These are phyloP conservation scores for Alternaria sp. DNA, from an alignment of 2,329 filamentous ascomycete species.

Conservation along the genomic window DNA sequence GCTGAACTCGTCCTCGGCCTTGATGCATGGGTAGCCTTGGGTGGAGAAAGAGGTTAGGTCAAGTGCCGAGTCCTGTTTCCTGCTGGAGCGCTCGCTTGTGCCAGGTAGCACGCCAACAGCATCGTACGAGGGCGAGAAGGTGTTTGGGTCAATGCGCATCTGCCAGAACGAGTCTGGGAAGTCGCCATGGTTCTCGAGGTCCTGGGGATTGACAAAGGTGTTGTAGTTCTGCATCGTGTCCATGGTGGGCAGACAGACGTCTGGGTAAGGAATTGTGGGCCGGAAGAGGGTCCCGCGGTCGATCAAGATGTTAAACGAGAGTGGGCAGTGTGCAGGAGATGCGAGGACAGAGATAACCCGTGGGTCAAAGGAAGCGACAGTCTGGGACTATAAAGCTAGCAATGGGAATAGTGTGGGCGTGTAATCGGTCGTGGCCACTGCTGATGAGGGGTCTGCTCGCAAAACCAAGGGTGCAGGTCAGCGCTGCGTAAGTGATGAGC, in stretches of 20 bases:
- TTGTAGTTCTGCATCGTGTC: constrained; percentile 27
- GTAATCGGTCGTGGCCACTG: constrained; percentile 18
- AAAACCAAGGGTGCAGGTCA: constrained; percentile 19
- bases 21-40: constrained; percentile 20
- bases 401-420: constrained; percentile 8
- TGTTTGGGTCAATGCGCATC: constrained; percentile 16
- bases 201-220: constrained; percentile 30
- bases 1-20: constrained; percentile 27
- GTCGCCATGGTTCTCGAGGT: constrained; percentile 23
- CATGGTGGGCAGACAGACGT: constrained; percentile 23
- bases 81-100: constrained; percentile 20
- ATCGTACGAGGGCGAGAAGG: constrained; percentile 13
- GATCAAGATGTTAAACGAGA: constrained; percentile 19
- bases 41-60: constrained; percentile 28
- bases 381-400: constrained; percentile 14
- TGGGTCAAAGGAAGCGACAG: constrained; percentile 13
- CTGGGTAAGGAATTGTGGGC: constrained; percentile 13
- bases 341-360: constrained; percentile 10
- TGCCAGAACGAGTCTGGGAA: constrained; percentile 28
- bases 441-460: constrained; percentile 19
- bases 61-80: constrained; percentile 37
- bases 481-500: constrained; percentile 14
- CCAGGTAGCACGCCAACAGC: constrained; percentile 10
- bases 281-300: constrained; percentile 15
- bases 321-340: constrained; percentile 11